phyloP scores from a whole-genome alignment of 352 stramenopile genomes.

The Globisporangium nodosum region DNA sequence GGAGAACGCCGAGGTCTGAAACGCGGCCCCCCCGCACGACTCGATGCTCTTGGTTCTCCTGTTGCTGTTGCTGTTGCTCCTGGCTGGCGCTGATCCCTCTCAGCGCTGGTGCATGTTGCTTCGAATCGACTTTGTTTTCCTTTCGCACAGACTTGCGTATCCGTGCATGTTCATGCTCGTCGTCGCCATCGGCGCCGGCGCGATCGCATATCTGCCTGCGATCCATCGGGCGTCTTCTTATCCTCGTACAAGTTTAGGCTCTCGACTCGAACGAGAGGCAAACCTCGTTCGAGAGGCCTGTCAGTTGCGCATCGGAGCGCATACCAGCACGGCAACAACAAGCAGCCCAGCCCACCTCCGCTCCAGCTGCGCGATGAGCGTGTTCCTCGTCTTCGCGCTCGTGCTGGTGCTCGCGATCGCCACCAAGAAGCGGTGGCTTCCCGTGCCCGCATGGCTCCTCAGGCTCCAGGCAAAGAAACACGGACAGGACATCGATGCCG shows the following conservation, averaged over 20 bases:
- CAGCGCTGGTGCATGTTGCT: not conserved
- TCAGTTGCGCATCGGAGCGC: not conserved
- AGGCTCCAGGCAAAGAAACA: slow-evolving; percentile 32
- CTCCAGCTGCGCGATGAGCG: not conserved
- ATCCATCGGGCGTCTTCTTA: not conserved
- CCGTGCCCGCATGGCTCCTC: slow-evolving; percentile 7
- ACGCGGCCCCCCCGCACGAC: slow-evolving; percentile 3
- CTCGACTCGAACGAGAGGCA: too few relatives aligned
- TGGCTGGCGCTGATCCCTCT: not conserved
- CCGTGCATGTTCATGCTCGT: not conserved
- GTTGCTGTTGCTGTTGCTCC: not conserved
- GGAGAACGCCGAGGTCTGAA: slow-evolving; percentile 16
- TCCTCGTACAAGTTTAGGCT: too few relatives aligned
- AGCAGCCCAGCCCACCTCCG: not conserved
- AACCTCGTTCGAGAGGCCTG: too few relatives aligned
- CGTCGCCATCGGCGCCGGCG: not conserved
- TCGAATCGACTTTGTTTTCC: not conserved
- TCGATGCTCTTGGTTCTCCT: not conserved
- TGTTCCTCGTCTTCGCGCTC: slow-evolving; percentile 23
- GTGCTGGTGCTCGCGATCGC: slow-evolving; percentile 20
- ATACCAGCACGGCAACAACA: not conserved
- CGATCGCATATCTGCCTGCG: too few relatives aligned
- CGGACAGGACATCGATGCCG: not conserved
- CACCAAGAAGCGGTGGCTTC: slow-evolving; percentile 20
- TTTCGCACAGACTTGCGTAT: not conserved